Conservation (phyloP, 1,284 basidiomycete species). For the Phenoliferia sp. region DNA sequence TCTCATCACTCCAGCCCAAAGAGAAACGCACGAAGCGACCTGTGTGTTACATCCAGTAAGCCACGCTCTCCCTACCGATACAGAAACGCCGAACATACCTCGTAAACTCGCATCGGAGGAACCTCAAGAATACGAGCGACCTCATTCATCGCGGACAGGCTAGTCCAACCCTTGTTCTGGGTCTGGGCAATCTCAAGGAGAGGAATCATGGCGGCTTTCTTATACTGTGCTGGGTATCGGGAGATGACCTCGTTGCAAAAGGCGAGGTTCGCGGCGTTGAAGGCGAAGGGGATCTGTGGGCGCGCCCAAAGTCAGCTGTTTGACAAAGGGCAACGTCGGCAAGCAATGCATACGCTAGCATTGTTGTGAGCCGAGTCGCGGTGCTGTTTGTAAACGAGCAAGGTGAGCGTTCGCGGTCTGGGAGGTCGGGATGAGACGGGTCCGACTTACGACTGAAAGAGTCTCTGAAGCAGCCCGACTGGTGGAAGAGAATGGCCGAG, state of each 20-base stretch:
- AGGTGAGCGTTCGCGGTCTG: background rate
- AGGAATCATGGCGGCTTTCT: constrained; percentile 75
- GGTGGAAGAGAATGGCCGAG: background rate
- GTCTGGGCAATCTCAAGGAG: constrained; percentile 93
- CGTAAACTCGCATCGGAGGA: constrained; percentile 98
- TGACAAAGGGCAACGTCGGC: background rate
- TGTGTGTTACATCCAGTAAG: background rate
- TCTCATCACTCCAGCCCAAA: background rate
- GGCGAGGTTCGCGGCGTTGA: constrained; percentile 74
- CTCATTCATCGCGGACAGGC: constrained; percentile 97
- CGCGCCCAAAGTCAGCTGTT: background rate
- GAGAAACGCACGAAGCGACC: background rate
- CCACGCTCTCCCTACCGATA: background rate
- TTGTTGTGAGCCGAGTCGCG: constrained; percentile 34
- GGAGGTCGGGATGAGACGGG: background rate
- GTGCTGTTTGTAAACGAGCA: constrained; percentile 17
- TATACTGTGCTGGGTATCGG: constrained; percentile 78
- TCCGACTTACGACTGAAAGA: constrained; percentile 3
- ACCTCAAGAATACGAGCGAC: constrained; percentile 83
- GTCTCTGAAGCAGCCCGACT: background rate
- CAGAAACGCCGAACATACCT: constrained; percentile 99
- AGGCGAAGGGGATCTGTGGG: constrained; percentile 79
- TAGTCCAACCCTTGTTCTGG: constrained; percentile 99
- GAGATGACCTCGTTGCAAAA: constrained; percentile 83
- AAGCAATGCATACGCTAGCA: constrained; percentile 7